These are phyloP conservation scores for Melaleuca alternifolia DNA, from an alignment of 345 rosid genomes.

Conservation along the genomic window DNA sequence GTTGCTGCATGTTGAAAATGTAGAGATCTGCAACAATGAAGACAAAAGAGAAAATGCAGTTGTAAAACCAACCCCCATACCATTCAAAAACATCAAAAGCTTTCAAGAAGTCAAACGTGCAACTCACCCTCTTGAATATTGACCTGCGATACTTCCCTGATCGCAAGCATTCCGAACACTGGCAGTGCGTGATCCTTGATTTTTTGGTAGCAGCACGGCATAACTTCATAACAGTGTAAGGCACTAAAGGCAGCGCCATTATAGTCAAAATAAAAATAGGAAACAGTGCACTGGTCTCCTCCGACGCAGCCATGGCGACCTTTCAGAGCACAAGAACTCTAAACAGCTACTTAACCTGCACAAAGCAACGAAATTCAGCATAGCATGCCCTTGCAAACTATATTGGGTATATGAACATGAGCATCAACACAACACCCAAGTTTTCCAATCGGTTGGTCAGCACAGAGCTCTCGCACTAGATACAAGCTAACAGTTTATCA, in stretches of 20 bases:
- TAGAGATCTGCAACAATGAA: conserved; percentile 58
- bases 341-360: neutral
- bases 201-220: conserved; percentile 67
- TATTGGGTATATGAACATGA: neutral
- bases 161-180: conserved; percentile 66
- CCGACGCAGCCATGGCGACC: conserved; percentile 73
- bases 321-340: neutral
- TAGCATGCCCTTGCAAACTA: neutral
- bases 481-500: neutral
- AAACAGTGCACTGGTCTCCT: conserved; percentile 80
- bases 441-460: neutral
- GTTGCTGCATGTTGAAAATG: conserved; percentile 90
- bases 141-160: conserved; percentile 88
- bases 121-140: conserved; percentile 60
- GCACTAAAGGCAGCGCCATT: conserved; percentile 90
- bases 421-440: neutral
- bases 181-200: conserved; percentile 65
- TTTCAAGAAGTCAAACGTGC: neutral
- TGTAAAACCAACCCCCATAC: neutral
- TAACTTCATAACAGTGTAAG: conserved; percentile 65
- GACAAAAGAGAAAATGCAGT: neutral
- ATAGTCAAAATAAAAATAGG: conserved; percentile 95
- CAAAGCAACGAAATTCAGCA: neutral
- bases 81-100: neutral
- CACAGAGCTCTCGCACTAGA: neutral